Evolutionary conservation across 345 rosid genomes (phyloP).

Genomic region (Populus pruinosa): DNA sequence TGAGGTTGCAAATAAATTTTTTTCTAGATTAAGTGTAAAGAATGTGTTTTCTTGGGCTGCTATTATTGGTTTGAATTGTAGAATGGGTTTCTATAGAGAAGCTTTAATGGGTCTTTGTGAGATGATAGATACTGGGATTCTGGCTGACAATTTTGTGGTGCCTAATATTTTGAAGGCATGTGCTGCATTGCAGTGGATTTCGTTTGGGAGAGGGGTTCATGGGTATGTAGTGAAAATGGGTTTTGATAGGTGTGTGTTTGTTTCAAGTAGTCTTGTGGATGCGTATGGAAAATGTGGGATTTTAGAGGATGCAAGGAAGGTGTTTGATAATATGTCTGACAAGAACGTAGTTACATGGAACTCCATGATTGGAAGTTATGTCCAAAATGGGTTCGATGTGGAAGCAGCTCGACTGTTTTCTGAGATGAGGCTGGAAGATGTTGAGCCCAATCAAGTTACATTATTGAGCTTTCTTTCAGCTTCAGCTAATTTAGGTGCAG

Average conservation of each 20-base stretch:
- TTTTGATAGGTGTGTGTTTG: conserved; percentile 55
- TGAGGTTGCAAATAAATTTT: conserved; percentile 41
- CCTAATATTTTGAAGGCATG: conserved; percentile 79
- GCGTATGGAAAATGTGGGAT: conserved; percentile 64
- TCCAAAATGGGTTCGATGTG: conserved; percentile 54
- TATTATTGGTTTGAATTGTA: conserved; percentile 58
- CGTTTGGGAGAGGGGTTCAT: conserved; percentile 66
- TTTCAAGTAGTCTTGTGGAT: conserved; percentile 63
- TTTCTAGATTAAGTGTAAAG: conserved; percentile 38
- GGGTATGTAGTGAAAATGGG: conserved; percentile 59
- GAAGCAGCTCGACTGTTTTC: conserved; percentile 45
- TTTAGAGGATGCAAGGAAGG: conserved; percentile 54
- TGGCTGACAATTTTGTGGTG: conserved; percentile 63
- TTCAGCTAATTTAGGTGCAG: conserved; percentile 54
- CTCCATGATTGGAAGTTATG: conserved; percentile 54
- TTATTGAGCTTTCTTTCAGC: conserved; percentile 66
- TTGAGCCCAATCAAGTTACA: conserved; percentile 58
- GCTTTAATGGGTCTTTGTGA: conserved; percentile 54
- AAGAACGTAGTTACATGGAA: conserved; percentile 64
- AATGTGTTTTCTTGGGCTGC: conserved; percentile 91
- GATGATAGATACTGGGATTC: conserved; percentile 51
- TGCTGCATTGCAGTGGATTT: conserved; percentile 50
- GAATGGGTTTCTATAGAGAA: conserved; percentile 46
- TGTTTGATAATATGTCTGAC: conserved; percentile 53
- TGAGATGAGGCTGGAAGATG: conserved; percentile 52